phyloP scores from a whole-genome alignment of 768 basidiomycete genomes.

The Suillus subluteus region DNA sequence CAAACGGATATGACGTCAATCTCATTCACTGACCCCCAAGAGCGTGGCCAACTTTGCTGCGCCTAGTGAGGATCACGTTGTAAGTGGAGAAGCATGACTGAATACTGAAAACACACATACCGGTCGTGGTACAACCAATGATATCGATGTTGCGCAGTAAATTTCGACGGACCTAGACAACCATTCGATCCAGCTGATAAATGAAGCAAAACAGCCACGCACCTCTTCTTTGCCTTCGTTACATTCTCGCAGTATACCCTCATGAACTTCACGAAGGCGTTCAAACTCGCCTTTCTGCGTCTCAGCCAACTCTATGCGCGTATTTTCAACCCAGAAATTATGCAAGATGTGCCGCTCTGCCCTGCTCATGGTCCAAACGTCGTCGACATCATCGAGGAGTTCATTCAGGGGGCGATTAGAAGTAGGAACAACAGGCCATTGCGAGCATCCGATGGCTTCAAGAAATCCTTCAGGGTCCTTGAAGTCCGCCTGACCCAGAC shows the following conservation, averaged over 20 bases:
- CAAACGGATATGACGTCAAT: not conserved
- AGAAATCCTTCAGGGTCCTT: slow-evolving; percentile 40
- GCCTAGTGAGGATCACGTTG: slow-evolving; percentile 39
- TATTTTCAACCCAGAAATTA: slow-evolving; percentile 49
- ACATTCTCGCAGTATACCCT: slow-evolving; percentile 40
- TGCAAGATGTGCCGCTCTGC: slow-evolving; percentile 51
- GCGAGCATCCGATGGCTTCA: slow-evolving; percentile 35
- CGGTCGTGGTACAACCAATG: slow-evolving; percentile 79
- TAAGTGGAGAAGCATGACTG: not conserved
- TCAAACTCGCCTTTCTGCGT: slow-evolving; percentile 47
- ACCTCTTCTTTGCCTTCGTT: slow-evolving; percentile 60
- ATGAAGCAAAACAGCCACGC: slow-evolving; percentile 15
- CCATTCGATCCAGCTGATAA: not conserved
- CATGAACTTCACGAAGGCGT: slow-evolving; percentile 40
- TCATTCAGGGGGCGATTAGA: slow-evolving; percentile 40
- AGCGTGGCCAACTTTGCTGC: slow-evolving; percentile 68
- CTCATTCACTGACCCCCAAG: slow-evolving; percentile 47
- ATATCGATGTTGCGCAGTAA: slow-evolving; percentile 60
- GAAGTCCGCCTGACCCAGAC: slow-evolving; percentile 19
- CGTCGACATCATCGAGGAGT: slow-evolving; percentile 36
- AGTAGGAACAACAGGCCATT: slow-evolving; percentile 43
- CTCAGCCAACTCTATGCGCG: slow-evolving; percentile 36
- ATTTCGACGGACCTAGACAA: slow-evolving; percentile 52
- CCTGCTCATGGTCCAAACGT: slow-evolving; percentile 59
- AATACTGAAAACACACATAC: slow-evolving; percentile 36